Percentiles rank a stretch among this genome's conserved stretches.
phyloP scores from a whole-genome alignment of 2,329 filamentous ascomycete genomes.

The Xylaria hypoxylon region DNA sequence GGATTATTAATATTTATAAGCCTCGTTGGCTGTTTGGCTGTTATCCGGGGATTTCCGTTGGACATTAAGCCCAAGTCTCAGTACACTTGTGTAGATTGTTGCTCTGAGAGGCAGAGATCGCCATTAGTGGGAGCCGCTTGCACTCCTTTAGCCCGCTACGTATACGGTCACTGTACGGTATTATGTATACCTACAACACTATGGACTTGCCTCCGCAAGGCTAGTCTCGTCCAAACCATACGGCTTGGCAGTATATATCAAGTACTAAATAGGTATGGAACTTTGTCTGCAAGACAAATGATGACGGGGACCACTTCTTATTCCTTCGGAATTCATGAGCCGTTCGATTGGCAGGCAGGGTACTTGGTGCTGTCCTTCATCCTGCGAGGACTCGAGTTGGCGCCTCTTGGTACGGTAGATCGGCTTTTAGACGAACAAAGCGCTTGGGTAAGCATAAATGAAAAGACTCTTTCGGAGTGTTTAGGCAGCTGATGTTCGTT shows the following conservation, averaged over 20 bases:
- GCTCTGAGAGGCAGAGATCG: constrained; percentile 31
- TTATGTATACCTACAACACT: too few relatives aligned
- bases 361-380: constrained; percentile 12
- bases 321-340: constrained; percentile 26
- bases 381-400: not conserved
- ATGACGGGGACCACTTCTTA: constrained; percentile 20
- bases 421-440: not conserved
- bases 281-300: constrained; percentile 6
- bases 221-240: constrained; percentile 28
- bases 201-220: constrained; percentile 20
- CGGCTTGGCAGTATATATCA: constrained; percentile 18
- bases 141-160: constrained; percentile 22
- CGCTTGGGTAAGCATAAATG: not conserved
- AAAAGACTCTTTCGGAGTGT: not conserved
- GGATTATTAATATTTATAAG: constrained; percentile 1
- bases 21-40: constrained; percentile 18
- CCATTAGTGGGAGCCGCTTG: constrained; percentile 32
- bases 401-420: constrained; percentile 1
- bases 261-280: constrained; percentile 14
- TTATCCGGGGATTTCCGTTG: constrained; percentile 33
- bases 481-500: not conserved
- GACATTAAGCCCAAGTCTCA: constrained; percentile 19
- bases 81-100: constrained; percentile 17
- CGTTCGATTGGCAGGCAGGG: constrained; percentile 5
- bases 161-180: too few relatives aligned